Evolutionary conservation across 2,329 filamentous ascomycete genomes (phyloP).

Genomic region (Fusarium temperatum): DNA sequence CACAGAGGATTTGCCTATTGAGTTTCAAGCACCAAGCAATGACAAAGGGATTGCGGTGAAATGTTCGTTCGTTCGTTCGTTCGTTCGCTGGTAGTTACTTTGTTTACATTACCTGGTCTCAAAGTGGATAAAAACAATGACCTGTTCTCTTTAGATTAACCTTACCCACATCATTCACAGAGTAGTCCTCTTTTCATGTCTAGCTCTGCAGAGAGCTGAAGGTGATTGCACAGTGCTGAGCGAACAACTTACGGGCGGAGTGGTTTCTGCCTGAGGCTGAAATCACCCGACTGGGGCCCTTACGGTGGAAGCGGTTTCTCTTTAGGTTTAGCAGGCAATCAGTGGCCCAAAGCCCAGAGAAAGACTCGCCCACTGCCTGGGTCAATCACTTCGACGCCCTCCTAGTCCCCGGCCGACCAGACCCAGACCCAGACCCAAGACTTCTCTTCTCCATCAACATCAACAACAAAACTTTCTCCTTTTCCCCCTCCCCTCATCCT

Average conservation of each 20-base stretch:
- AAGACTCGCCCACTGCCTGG: slow-evolving; percentile 30
- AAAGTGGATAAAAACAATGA: slow-evolving; percentile 18
- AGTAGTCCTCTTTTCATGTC: slow-evolving; percentile 8
- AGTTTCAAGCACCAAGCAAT: background rate
- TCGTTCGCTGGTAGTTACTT: background rate
- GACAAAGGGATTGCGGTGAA: background rate
- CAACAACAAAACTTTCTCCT: slow-evolving; percentile 41
- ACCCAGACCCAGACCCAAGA: slow-evolving; percentile 21
- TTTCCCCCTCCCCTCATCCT: slow-evolving; percentile 26
- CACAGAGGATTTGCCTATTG: background rate
- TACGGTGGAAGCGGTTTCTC: slow-evolving; percentile 34
- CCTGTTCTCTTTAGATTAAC: slow-evolving; percentile 9
- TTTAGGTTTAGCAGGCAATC: slow-evolving; percentile 32
- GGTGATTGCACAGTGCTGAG: background rate
- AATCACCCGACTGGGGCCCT: slow-evolving; percentile 27
- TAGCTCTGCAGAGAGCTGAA: background rate
- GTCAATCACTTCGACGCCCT: slow-evolving; percentile 39
- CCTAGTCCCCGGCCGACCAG: slow-evolving; percentile 32
- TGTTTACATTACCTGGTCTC: slow-evolving; percentile 19
- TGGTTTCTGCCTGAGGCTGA: slow-evolving; percentile 42
- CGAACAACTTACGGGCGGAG: background rate
- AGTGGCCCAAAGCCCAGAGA: slow-evolving; percentile 28
- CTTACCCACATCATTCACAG: slow-evolving; percentile 21
- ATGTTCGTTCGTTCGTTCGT: background rate
- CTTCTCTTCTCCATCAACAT: slow-evolving; percentile 39